Base-by-base conservation (phyloP, 331 rosid species). In the Malus hybrid region DNA sequence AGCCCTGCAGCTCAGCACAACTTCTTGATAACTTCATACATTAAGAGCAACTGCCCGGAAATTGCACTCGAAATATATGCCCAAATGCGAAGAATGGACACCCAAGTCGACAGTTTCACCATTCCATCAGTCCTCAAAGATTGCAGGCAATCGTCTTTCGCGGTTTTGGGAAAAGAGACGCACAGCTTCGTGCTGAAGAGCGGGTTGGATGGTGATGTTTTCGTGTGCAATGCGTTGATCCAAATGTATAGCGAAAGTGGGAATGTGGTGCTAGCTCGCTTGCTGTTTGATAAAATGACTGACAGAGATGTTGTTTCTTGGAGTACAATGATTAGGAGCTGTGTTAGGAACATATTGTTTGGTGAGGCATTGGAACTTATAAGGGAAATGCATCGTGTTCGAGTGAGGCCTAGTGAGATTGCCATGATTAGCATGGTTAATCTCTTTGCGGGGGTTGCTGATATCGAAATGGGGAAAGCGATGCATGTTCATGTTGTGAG, bases 111-210 rank as follows among this genome's bases (percentile, higher is more conserved):
- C 83, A 80, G 67, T 61, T 88, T 88, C 67, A 86, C 86, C 33
- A 36, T 88, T 19, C 93, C 96, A 10, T 91, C 93, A 2, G 83
- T 87, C 76, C 92, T 91, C 76, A 91, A 88, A 80, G 96, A 93
- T 20, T 87, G 92, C 65, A 39, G 81, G 10, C 81, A 82, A 18
- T 74, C 82, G 82, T 82, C 83, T 56, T 69, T 64, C 62, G 34
- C 13, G 0, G 18, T 28, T 3, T 33, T 82, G 14, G 96, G 96
- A 13, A 65, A 75, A 70, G 96, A 91, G 81, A 67, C 80, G 9
- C 93, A 88, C 44, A 88, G 89, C 63, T 87, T 84, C 64, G 88
- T 56, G 12, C 48, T 85, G 62, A 91, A 91, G 74, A 80, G 62
- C 69, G 90, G 93, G 16, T 78, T 81, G 18, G 76, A 39, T 10